Evolutionary conservation across 1,284 basidiomycete genomes (phyloP).

Genomic region (Rhodofomes roseus): DNA sequence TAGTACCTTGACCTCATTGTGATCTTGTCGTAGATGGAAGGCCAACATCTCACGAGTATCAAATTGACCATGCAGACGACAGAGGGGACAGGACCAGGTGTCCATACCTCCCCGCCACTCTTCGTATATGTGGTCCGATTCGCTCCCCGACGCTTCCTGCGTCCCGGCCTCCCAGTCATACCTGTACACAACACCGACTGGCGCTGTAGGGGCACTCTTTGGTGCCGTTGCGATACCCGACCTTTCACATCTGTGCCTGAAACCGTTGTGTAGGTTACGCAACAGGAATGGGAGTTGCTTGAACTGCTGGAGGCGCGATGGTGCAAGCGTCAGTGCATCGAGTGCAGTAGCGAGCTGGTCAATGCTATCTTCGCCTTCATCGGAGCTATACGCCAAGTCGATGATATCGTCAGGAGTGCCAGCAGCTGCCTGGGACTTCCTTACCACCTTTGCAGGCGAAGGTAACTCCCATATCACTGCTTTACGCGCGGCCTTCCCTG

Average conservation of each 20-base stretch:
- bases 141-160: conserved; percentile 6
- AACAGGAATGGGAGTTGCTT: conserved; percentile 46
- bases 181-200: conserved; percentile 30
- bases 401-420: conserved; percentile 6
- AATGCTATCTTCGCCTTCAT: conserved; percentile 13
- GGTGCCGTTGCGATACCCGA: conserved; percentile 13
- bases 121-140: conserved; percentile 9
- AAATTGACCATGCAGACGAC: conserved; percentile 48
- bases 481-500: not conserved
- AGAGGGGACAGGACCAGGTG: conserved; percentile 60
- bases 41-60: conserved; percentile 44
- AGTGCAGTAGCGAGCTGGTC: conserved; percentile 31
- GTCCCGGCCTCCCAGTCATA: conserved; percentile 13
- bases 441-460: not conserved
- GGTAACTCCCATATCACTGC: not conserved
- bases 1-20: conserved; percentile 38
- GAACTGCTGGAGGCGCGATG: conserved; percentile 13
- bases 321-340: conserved; percentile 28
- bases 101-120: conserved; percentile 17
- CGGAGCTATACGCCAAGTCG: conserved; percentile 5
- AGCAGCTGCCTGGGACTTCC: not conserved
- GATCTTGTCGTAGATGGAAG: conserved; percentile 54
- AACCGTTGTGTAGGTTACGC: conserved; percentile 44
- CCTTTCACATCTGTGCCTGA: conserved; percentile 7
- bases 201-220: conserved; percentile 11